Percentiles rank a stretch among this genome's conserved stretches.
Evolutionary conservation across 768 basidiomycete genomes (phyloP).

Genomic region (Mycena galopus): DNA sequence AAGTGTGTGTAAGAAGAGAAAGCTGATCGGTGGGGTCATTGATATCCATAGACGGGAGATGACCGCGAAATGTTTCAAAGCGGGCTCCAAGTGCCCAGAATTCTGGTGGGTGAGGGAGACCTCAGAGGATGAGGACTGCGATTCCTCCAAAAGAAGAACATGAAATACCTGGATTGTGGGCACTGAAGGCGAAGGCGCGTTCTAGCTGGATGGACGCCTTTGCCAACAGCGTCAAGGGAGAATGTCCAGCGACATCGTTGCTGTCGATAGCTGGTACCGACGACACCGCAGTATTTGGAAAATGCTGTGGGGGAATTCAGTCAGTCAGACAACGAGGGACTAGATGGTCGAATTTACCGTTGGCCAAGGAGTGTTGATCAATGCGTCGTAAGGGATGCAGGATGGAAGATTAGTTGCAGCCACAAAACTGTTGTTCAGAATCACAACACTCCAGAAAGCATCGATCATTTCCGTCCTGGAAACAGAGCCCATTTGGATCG

Average conservation of each 20-base stretch:
- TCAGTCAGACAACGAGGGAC: not conserved
- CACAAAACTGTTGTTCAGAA: slow-evolving; percentile 28
- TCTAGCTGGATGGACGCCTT: slow-evolving; percentile 23
- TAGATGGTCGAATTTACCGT: not conserved
- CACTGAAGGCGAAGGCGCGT: slow-evolving; percentile 14
- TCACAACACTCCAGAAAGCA: slow-evolving; percentile 31
- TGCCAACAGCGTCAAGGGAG: not conserved
- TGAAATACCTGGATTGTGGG: not conserved
- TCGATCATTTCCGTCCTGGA: slow-evolving; percentile 2
- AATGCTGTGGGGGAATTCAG: not conserved
- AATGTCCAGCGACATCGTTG: not conserved
- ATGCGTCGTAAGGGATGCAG: slow-evolving; percentile 8
- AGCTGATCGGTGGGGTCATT: not conserved
- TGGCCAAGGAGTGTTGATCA: slow-evolving; percentile 23
- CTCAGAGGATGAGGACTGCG: not conserved
- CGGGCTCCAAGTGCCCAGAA: slow-evolving; percentile 1
- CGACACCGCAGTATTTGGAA: not conserved
- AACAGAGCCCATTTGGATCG: not conserved
- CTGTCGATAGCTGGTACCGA: no score
- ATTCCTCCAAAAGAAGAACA: not conserved
- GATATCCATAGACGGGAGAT: not conserved
- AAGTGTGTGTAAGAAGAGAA: not conserved
- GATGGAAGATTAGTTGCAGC: slow-evolving; percentile 21
- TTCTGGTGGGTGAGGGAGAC: not conserved
- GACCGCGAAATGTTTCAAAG: slow-evolving; percentile 1